Evolutionary conservation across 1,284 basidiomycete species (phyloP), one percentile per base, ranked within the genome.

Genomic region (Leccinum laetum): DNA sequence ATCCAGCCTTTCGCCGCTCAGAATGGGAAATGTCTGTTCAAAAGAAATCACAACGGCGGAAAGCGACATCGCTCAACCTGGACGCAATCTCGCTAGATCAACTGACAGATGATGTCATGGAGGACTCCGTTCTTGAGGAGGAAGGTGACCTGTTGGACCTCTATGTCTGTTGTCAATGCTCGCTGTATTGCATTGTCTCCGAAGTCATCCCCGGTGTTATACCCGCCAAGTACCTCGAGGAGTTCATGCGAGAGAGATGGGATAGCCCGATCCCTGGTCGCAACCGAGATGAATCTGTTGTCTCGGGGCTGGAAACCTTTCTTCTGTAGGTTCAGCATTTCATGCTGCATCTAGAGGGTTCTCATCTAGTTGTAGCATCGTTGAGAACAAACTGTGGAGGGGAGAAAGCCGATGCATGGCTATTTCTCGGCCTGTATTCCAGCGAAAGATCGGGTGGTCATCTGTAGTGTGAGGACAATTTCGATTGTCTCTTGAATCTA

Each of bases 81-180:
- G 29, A 29, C 29, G 29, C 29, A 29, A 29, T 29, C 29, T 29
- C 29, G 29, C 29, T 29, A 29, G 29, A 29, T 29, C 29, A 29
- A 29, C 29, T 7, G 29, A 29, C 29, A 29, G 29, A 29, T 29
- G 29, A 29, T 29, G 29, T 29, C 29, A 29, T 29, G 29, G 29
- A 29, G 8, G 29, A 29, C 29, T 29, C 29, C 29, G 29, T 29
- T 29, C 29, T 29, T 29, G 29, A 29, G 29, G 29, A 29, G 29
- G 29, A 29, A 29, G 29, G 29, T 29, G 29, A 29, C 29, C 8
- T 29, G 29, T 7, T 29, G 29, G 29, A 29, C 29, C 29, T 29
- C 29, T 29, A 29, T n/a, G 79, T 93, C 56, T 94, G 92, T 73
- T 94, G 92, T 71, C 92, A 93, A 71, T 94, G 92, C 75, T 87